phyloP scores from a whole-genome alignment of 352 stramenopile genomes.

The Blastocystis sp. region DNA sequence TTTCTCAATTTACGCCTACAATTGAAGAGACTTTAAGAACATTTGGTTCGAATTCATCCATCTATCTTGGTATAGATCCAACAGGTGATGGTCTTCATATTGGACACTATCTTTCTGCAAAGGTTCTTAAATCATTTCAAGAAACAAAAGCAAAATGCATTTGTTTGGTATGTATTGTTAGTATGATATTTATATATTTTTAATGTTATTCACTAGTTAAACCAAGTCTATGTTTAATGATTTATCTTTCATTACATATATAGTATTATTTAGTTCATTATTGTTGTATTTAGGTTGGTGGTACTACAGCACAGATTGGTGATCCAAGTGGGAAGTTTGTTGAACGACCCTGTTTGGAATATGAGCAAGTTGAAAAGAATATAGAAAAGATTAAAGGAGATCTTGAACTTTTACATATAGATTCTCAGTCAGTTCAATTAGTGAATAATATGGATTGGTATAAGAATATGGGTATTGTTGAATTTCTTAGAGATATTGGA shows the following conservation, averaged over 20 bases:
- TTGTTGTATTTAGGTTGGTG: conserved; percentile 41
- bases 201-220: conserved; percentile 41
- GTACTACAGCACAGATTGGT: conserved; percentile 73
- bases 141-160: conserved; percentile 65
- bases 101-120: conserved; percentile 62
- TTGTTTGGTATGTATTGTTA: conserved; percentile 57
- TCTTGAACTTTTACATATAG: conserved; percentile 70
- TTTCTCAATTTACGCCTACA: conserved; percentile 11
- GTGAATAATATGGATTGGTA: conserved; percentile 97
- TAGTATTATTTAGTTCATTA: conserved; percentile 3
- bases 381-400: conserved; percentile 65
- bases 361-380: conserved; percentile 70
- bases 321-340: conserved; percentile 93
- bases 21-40: conserved; percentile 9
- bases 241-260: conserved; percentile 43
- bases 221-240: neutral
- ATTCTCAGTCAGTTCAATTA: conserved; percentile 62
- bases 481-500: conserved; percentile 88
- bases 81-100: conserved; percentile 69
- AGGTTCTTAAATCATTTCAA: conserved; percentile 64
- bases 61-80: conserved; percentile 59
- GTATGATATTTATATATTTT: conserved; percentile 44
- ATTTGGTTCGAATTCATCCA: neutral
- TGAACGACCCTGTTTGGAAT: conserved; percentile 73
- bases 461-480: conserved; percentile 68